Conservation (phyloP, 192 early-diverging fungal species). For the Linnemannia schmuckeri region DNA sequence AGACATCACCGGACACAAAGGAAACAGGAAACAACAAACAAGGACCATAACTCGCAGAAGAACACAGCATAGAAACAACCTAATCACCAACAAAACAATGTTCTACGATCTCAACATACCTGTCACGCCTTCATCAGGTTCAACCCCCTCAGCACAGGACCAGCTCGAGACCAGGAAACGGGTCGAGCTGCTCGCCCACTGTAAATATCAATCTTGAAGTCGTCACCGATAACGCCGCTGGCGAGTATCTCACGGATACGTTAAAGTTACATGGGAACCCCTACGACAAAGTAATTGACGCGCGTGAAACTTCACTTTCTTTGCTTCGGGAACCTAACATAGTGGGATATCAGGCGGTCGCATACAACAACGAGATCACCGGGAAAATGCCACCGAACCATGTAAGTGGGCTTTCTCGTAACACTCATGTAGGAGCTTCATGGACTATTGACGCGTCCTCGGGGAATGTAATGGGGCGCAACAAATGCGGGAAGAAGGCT, state of each 20-base stretch:
- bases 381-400: constrained; percentile 61
- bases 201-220: constrained; percentile 36
- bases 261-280: no score
- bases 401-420: constrained; percentile 5
- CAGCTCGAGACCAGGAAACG: constrained; percentile 60
- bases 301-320: no score
- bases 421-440: neutral
- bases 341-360: constrained; percentile 74
- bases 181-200: constrained; percentile 60
- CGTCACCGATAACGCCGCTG: neutral
- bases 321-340: neutral
- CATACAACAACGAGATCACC: constrained; percentile 62
- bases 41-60: neutral
- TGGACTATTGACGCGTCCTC: neutral
- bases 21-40: neutral
- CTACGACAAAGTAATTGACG: no score
- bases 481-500: neutral
- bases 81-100: constrained; percentile 42
- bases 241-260: neutral
- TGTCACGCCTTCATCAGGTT: constrained; percentile 40
- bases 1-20: neutral
- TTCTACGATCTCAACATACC: constrained; percentile 72
- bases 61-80: neutral
- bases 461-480: neutral
- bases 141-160: constrained; percentile 37